A percentile compares a stretch with the other conserved stretches of the same genome.
These are phyloP conservation scores for Aureobasidium sp. DNA, from an alignment of 2,329 filamentous ascomycete species.

Conservation along the genomic window DNA sequence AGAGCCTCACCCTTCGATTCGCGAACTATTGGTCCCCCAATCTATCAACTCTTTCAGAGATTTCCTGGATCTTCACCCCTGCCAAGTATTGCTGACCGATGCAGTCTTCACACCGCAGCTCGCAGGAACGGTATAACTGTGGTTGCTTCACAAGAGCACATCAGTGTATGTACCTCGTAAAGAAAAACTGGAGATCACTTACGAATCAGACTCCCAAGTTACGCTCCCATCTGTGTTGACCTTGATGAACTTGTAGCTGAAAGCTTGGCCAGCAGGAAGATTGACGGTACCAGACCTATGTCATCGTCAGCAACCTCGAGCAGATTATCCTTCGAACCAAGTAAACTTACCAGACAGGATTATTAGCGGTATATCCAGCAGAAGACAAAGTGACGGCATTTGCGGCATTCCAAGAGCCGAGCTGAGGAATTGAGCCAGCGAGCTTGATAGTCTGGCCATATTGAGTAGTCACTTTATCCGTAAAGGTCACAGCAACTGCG, in stretches of 20 bases:
- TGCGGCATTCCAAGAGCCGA: conserved; percentile 51
- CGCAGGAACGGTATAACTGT: background rate
- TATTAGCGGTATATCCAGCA: conserved; percentile 45
- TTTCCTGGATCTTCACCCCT: background rate
- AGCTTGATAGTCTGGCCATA: conserved; percentile 58
- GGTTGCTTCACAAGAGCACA: background rate
- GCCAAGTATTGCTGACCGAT: background rate
- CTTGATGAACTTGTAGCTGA: conserved; percentile 60
- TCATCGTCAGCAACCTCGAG: background rate
- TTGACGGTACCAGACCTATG: conserved; percentile 50
- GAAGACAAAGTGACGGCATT: conserved; percentile 48
- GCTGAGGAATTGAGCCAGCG: conserved; percentile 45
- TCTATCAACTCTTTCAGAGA: background rate
- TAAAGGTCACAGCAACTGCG: conserved; percentile 47
- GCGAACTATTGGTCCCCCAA: too few species aligned
- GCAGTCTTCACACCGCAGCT: conserved; percentile 2
- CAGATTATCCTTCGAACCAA: background rate
- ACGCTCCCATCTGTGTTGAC: conserved; percentile 46
- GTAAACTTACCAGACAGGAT: conserved; percentile 29
- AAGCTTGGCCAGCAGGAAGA: conserved; percentile 41
- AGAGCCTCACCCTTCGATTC: too few species aligned
- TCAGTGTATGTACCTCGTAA: conserved; percentile 28
- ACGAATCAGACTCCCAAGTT: conserved; percentile 54
- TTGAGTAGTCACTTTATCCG: conserved; percentile 46
- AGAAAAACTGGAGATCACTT: conserved; percentile 32